A percentile compares a stretch with the other conserved stretches of the same genome.
These are phyloP conservation scores for Rhexocercosporidium sp. DNA, from an alignment of 2,329 filamentous ascomycete species.

Conservation along the genomic window DNA sequence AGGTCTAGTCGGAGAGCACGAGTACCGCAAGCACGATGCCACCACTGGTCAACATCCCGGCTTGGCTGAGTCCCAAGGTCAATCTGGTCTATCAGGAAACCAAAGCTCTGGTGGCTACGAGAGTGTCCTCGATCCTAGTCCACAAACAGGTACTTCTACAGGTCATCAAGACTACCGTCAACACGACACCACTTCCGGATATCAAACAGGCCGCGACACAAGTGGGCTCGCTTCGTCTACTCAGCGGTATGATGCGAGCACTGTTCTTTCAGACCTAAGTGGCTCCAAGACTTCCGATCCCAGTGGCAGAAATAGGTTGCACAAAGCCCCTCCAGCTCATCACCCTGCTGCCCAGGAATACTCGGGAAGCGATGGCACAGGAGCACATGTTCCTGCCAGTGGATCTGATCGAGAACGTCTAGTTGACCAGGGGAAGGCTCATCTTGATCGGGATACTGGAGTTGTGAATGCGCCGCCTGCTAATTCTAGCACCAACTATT, in stretches of 20 bases:
- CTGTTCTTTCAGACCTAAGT: background rate
- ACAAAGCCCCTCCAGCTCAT: conserved; percentile 36
- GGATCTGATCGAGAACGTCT: conserved; percentile 13
- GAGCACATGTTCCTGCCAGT: conserved; percentile 12
- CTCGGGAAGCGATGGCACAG: background rate
- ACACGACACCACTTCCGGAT: background rate
- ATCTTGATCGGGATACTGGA: conserved; percentile 21
- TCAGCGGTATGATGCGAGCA: background rate
- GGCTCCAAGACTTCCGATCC: conserved; percentile 13
- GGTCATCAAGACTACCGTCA: background rate
- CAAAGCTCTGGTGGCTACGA: conserved; percentile 1
- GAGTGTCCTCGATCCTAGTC: background rate
- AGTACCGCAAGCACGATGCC: conserved; percentile 18
- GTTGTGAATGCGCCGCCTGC: conserved; percentile 18
- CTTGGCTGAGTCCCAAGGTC: background rate
- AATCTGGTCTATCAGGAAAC: background rate
- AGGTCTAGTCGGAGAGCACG: conserved; percentile 18
- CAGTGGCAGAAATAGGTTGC: conserved; percentile 31
- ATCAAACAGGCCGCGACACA: background rate
- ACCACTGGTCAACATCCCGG: conserved; percentile 6
- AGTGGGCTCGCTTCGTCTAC: background rate
- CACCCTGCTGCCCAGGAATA: conserved; percentile 30
- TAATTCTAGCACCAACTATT: background rate
- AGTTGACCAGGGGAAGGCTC: conserved; percentile 14
- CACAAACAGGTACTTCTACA: background rate